Conservation (phyloP, 352 stramenopile species). For the Plasmopara halstedii region DNA sequence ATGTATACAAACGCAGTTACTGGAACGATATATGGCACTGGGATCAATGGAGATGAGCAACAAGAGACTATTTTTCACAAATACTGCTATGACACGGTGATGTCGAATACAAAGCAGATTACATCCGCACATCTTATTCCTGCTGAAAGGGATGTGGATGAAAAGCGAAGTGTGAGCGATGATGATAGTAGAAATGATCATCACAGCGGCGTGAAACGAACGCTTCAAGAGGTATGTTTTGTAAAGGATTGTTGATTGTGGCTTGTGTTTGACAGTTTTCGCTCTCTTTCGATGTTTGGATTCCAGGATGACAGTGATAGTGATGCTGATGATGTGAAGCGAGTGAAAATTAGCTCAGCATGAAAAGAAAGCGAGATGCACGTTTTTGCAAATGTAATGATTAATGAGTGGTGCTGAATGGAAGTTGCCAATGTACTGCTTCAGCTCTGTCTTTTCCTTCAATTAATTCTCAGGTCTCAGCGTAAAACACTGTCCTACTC, state of each 20-base stretch:
- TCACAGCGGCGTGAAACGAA: conserved; percentile 35
- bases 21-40: conserved; percentile 60
- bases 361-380: too few species aligned
- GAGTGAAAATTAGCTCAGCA: conserved; percentile 30
- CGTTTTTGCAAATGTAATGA: neutral
- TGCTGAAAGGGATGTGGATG: conserved; percentile 23
- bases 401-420: too few species aligned
- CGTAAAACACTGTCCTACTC: too few species aligned
- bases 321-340: conserved; percentile 59
- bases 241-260: conserved; percentile 9
- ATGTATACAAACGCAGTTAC: conserved; percentile 85
- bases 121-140: conserved; percentile 69
- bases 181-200: conserved; percentile 19
- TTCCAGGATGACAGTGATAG: conserved; percentile 53
- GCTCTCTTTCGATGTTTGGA: conserved; percentile 6
- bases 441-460: too few species aligned
- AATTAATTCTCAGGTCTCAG: too few species aligned
- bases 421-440: too few species aligned
- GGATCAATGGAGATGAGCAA: conserved; percentile 19
- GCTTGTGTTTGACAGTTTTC: conserved; percentile 1
- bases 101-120: conserved; percentile 75
- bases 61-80: conserved; percentile 85
- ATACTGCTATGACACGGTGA: conserved; percentile 83
- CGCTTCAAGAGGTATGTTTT: conserved; percentile 31
- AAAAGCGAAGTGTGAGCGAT: conserved; percentile 1